phyloP scores from a whole-genome alignment of 805 yeast genomes.

The Metschnikowia bowlesiae region DNA sequence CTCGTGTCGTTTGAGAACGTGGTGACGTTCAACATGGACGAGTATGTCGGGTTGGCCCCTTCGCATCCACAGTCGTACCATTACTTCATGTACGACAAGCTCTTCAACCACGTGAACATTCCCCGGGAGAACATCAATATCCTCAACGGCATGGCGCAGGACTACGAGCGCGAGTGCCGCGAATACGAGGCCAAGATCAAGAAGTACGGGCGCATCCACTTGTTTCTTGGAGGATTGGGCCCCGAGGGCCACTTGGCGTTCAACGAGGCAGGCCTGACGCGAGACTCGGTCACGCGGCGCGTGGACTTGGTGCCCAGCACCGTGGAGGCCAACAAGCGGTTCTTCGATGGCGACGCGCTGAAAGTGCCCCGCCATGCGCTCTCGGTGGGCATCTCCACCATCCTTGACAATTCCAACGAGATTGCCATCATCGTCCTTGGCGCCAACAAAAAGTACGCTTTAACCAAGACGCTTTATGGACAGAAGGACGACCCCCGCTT shows the following conservation, averaged over 20 bases:
- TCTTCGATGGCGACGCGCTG: conserved; percentile 42
- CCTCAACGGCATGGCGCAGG: conserved; percentile 47
- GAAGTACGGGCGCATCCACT: conserved; percentile 45
- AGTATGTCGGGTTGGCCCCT: conserved; percentile 48
- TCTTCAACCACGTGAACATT: conserved; percentile 54
- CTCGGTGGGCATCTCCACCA: conserved; percentile 55
- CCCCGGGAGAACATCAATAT: conserved; percentile 50
- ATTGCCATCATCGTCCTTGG: conserved; percentile 52
- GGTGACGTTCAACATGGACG: conserved; percentile 61
- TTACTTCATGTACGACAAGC: conserved; percentile 53
- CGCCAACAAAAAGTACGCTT: conserved; percentile 41
- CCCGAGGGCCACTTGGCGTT: conserved; percentile 61
- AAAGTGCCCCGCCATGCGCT: conserved; percentile 51
- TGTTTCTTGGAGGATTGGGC: conserved; percentile 57
- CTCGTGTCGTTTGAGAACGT: conserved; percentile 47
- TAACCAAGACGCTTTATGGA: conserved; percentile 42
- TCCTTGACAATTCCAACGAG: conserved; percentile 52
- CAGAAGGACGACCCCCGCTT: conserved; percentile 32
- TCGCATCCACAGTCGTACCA: conserved; percentile 49
- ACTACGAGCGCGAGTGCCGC: conserved; percentile 44
- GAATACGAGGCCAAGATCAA: conserved; percentile 47
- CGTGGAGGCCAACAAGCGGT: conserved; percentile 50
- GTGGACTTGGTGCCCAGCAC: conserved; percentile 47
- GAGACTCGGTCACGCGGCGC: conserved; percentile 43
- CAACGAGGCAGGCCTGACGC: conserved; percentile 51